Evolutionary conservation across 192 early-diverging fungal species (phyloP).

Genomic region (Coemansia aciculifera): DNA sequence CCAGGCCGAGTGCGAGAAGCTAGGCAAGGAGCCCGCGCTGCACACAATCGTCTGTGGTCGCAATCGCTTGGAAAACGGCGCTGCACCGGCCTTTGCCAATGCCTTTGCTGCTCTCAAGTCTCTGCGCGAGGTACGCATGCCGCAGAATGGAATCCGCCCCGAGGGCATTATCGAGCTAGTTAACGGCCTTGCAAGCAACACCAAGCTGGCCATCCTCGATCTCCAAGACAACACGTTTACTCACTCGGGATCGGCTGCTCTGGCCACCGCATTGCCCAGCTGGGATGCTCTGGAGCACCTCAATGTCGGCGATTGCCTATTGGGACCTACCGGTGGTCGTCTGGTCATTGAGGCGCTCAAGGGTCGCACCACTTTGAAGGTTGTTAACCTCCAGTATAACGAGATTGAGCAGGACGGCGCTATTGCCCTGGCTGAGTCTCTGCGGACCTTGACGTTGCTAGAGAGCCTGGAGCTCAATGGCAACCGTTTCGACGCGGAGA

Average conservation of each 20-base stretch:
- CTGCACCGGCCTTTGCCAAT: slow-evolving; percentile 71
- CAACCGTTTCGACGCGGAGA: slow-evolving; percentile 85
- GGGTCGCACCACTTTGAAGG: slow-evolving; percentile 56
- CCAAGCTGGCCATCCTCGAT: slow-evolving; percentile 73
- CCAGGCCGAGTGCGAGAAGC: slow-evolving; percentile 68
- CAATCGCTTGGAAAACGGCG: slow-evolving; percentile 90
- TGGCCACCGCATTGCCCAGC: slow-evolving; percentile 70
- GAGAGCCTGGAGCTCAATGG: slow-evolving; percentile 83
- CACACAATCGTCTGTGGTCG: slow-evolving; percentile 86
- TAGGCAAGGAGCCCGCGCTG: slow-evolving; percentile 65
- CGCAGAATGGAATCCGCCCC: slow-evolving; percentile 96
- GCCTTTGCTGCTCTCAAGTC: slow-evolving; percentile 78
- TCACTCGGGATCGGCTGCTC: slow-evolving; percentile 69
- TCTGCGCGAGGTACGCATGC: slow-evolving; percentile 83
- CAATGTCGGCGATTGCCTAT: slow-evolving; percentile 90
- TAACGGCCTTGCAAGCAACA: slow-evolving; percentile 65
- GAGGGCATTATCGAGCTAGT: slow-evolving; percentile 85
- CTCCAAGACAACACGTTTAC: slow-evolving; percentile 98
- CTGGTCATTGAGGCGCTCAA: slow-evolving; percentile 68
- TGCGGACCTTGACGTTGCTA: slow-evolving; percentile 67
- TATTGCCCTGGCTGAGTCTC: slow-evolving; percentile 64
- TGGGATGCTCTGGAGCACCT: slow-evolving; percentile 81
- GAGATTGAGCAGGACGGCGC: slow-evolving; percentile 82
- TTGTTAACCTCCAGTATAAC: slow-evolving; percentile 79
- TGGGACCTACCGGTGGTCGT: slow-evolving; percentile 71